Evolutionary conservation across 768 basidiomycete species (phyloP).

Genomic region (Gloeostereum incarnatum): DNA sequence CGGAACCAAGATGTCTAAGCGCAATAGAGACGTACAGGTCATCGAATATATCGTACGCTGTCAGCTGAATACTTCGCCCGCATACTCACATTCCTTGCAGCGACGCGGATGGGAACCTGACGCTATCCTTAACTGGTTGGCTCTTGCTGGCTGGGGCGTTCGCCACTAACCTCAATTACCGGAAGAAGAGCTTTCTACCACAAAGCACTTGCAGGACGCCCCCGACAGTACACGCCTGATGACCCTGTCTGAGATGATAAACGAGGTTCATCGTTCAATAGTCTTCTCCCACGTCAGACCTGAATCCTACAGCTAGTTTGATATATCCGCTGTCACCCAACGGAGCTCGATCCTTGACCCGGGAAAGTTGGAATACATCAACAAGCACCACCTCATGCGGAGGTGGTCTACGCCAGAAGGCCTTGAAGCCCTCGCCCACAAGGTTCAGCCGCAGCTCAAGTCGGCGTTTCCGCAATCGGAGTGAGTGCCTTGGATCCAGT

Average conservation of each 20-base stretch:
- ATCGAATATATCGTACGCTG: constrained; percentile 77
- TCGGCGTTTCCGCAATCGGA: constrained; percentile 55
- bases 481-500: too few species aligned
- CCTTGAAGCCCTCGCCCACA: constrained; percentile 40
- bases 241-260: constrained; percentile 50
- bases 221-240: constrained; percentile 62
- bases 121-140: constrained; percentile 89
- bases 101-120: constrained; percentile 83
- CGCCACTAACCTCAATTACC: constrained; percentile 26
- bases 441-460: constrained; percentile 44
- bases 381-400: constrained; percentile 74
- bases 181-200: too few species aligned
- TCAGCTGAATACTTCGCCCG: too few species aligned
- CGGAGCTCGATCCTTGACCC: constrained; percentile 77
- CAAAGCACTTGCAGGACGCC: constrained; percentile 24
- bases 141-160: constrained; percentile 88
- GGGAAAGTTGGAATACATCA: constrained; percentile 76
- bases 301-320: constrained; percentile 41
- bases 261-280: constrained; percentile 2
- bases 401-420: constrained; percentile 41
- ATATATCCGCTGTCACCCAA: constrained; percentile 68
- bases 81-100: constrained; percentile 24
- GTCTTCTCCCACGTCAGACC: neutral
- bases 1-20: constrained; percentile 91
- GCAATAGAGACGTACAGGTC: constrained; percentile 84